Conservation (phyloP, 768 basidiomycete species). For the Lactarius evosmus region DNA sequence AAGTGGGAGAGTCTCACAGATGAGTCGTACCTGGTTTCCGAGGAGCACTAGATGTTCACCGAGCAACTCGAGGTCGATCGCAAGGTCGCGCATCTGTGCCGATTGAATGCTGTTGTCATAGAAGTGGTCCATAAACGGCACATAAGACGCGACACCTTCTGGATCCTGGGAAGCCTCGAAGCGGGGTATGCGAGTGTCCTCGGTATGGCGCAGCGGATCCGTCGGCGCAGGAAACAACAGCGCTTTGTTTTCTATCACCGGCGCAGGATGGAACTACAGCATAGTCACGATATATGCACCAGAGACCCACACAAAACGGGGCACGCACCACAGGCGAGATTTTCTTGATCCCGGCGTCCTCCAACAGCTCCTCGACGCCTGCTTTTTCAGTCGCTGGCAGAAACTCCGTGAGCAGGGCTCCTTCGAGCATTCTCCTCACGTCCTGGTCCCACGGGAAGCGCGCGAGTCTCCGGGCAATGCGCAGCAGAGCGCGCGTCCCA, state of each 20-base stretch:
- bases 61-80: slow-evolving; percentile 57
- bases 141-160: slow-evolving; percentile 53
- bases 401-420: slow-evolving; percentile 56
- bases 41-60: slow-evolving; percentile 63
- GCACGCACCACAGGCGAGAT: slow-evolving; percentile 42
- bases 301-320: neutral
- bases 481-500: slow-evolving; percentile 56
- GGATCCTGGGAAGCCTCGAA: slow-evolving; percentile 51
- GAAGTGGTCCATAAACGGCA: slow-evolving; percentile 68
- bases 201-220: slow-evolving; percentile 35
- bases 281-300: neutral
- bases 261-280: slow-evolving; percentile 48
- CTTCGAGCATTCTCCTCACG: slow-evolving; percentile 45
- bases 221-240: slow-evolving; percentile 49
- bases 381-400: slow-evolving; percentile 56
- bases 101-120: slow-evolving; percentile 69
- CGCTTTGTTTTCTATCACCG: slow-evolving; percentile 38
- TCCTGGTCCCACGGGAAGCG: slow-evolving; percentile 45
- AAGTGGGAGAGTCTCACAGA: neutral
- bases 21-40: slow-evolving; percentile 54
- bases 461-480: slow-evolving; percentile 51
- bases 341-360: slow-evolving; percentile 47
- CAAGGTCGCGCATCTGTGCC: slow-evolving; percentile 62
- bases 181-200: slow-evolving; percentile 42
- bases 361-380: slow-evolving; percentile 49